phyloP scores from a whole-genome alignment of 495 filamentous ascomycete genomes.

The Aeminium ludgeri region DNA sequence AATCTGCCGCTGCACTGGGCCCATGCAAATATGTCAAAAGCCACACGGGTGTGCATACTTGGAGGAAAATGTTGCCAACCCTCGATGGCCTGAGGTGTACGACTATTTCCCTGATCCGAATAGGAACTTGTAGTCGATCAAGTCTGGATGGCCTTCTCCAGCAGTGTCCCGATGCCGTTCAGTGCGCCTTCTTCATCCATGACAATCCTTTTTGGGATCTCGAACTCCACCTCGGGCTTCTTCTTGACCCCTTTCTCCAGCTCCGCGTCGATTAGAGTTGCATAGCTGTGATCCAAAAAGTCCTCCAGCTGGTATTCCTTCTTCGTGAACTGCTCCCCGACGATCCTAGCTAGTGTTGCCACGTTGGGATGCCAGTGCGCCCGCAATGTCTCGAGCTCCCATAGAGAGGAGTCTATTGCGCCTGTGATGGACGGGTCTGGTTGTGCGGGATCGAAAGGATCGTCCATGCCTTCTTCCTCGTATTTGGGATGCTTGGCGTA shows the following conservation, averaged over 20 bases:
- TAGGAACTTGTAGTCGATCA: too few species aligned
- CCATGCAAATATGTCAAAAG: too few species aligned
- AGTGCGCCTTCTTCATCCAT: conserved; percentile 33
- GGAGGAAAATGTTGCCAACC: too few species aligned
- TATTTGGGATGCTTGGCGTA: conserved; percentile 4
- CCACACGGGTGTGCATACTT: too few species aligned
- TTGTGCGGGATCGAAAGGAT: conserved; percentile 63
- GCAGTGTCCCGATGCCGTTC: conserved; percentile 19
- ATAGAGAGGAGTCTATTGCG: conserved; percentile 83
- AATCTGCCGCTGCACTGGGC: too few species aligned
- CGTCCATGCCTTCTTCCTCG: conserved; percentile 51
- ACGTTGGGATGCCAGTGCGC: conserved; percentile 96
- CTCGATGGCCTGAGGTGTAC: too few species aligned
- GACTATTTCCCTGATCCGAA: too few species aligned
- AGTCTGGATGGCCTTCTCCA: conserved; percentile 9
- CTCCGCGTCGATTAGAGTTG: conserved; percentile 63
- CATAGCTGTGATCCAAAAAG: conserved; percentile 87
- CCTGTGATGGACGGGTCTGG: conserved; percentile 65
- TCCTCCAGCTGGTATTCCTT: conserved; percentile 83
- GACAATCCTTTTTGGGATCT: conserved; percentile 84
- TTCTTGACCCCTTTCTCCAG: conserved; percentile 69
- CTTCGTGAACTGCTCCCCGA: conserved; percentile 96
- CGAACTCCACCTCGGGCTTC: conserved; percentile 76
- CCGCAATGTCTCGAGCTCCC: conserved; percentile 83
- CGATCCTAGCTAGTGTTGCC: conserved; percentile 79